These are phyloP conservation scores for Rutstroemia sp. DNA, from an alignment of 2,329 filamentous ascomycete species.

Conservation along the genomic window DNA sequence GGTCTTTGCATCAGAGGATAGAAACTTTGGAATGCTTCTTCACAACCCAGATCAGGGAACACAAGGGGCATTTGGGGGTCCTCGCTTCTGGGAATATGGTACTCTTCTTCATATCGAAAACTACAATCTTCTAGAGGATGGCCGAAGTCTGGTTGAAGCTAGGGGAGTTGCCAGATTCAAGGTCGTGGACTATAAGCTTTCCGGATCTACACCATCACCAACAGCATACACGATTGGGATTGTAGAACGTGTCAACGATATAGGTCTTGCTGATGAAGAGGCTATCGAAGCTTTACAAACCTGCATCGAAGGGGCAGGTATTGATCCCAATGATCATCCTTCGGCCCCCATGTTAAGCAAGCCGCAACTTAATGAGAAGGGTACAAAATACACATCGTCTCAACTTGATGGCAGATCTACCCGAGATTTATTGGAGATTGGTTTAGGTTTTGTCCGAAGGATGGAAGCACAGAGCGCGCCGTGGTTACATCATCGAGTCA, in stretches of 20 bases:
- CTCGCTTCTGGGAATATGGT: slow-evolving; percentile 64
- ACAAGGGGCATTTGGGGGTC: slow-evolving; percentile 45
- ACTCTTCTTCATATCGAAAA: slow-evolving; percentile 72
- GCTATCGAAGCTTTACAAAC: slow-evolving; percentile 63
- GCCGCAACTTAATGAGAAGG: too few species aligned
- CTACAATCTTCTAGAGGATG: slow-evolving; percentile 67
- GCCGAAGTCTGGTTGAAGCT: slow-evolving; percentile 74
- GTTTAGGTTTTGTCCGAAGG: slow-evolving; percentile 57
- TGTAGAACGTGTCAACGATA: slow-evolving; percentile 71
- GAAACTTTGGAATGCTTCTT: slow-evolving; percentile 80
- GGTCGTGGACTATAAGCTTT: slow-evolving; percentile 53
- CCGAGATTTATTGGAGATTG: slow-evolving; percentile 57
- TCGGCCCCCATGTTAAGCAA: not conserved
- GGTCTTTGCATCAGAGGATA: slow-evolving; percentile 59
- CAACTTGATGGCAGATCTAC: slow-evolving; percentile 49
- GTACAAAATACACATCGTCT: not conserved
- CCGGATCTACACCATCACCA: slow-evolving; percentile 40
- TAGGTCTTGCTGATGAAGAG: slow-evolving; percentile 77
- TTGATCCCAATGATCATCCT: slow-evolving; percentile 1
- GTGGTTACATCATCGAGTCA: slow-evolving; percentile 52
- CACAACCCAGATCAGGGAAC: slow-evolving; percentile 48
- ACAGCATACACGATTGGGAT: slow-evolving; percentile 67
- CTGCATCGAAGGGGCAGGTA: slow-evolving; percentile 13
- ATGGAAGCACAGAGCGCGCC: slow-evolving; percentile 63
- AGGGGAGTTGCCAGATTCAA: slow-evolving; percentile 71